These are phyloP conservation scores for Plenodomus lindquistii DNA, from an alignment of 2,329 filamentous ascomycete genomes.

Conservation along the genomic window DNA sequence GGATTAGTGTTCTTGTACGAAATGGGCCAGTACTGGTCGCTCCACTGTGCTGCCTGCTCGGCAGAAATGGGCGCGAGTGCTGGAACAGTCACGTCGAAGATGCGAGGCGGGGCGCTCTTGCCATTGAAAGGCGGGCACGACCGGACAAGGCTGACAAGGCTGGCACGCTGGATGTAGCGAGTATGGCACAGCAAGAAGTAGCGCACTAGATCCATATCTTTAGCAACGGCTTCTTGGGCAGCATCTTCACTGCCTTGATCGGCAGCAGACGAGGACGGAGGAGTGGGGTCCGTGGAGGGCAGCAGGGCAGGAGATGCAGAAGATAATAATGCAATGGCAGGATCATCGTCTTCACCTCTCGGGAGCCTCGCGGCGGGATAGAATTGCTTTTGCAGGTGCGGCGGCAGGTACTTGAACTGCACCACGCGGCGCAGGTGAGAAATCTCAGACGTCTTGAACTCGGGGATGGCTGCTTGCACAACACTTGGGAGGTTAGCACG, in stretches of 20 bases:
- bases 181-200: constrained; percentile 58
- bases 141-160: constrained; percentile 44
- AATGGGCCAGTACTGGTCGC: constrained; percentile 77
- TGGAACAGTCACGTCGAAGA: constrained; percentile 70
- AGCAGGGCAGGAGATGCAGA: constrained; percentile 25
- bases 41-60: constrained; percentile 75
- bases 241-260: constrained; percentile 12
- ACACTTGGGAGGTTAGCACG: constrained; percentile 42
- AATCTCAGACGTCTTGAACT: constrained; percentile 50
- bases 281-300: constrained; percentile 13
- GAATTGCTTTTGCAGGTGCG: constrained; percentile 56
- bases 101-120: constrained; percentile 51
- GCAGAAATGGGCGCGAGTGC: constrained; percentile 74
- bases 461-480: constrained; percentile 51
- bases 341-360: constrained; percentile 40
- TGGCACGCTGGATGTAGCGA: constrained; percentile 56
- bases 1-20: constrained; percentile 87
- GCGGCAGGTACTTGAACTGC: constrained; percentile 69
- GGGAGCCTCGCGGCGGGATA: constrained; percentile 36
- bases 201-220: constrained; percentile 44
- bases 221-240: constrained; percentile 25
- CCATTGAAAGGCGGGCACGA: constrained; percentile 46
- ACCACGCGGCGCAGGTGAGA: constrained; percentile 74
- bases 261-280: constrained; percentile 7
- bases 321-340: constrained; percentile 34